A percentile compares a stretch with the other conserved stretches of the same genome.
These are phyloP conservation scores for Phytophthora tentaculata DNA, from an alignment of 352 stramenopile genomes.

Conservation along the genomic window DNA sequence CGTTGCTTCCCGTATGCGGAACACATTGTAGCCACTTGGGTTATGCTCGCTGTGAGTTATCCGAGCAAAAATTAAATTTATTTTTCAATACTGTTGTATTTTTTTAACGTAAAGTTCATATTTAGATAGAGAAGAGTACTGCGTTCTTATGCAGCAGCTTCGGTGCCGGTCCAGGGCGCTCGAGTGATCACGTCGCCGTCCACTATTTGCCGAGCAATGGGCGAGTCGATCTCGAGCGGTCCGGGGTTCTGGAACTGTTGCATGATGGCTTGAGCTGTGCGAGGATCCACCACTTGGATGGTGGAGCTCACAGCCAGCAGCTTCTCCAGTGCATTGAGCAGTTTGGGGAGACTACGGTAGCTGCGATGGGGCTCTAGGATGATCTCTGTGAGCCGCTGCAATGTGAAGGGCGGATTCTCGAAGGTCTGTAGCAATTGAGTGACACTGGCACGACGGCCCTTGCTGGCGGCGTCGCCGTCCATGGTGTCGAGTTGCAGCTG, in stretches of 20 bases:
- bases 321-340: constrained; percentile 87
- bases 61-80: constrained; percentile 33
- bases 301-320: constrained; percentile 75
- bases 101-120: no score
- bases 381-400: constrained; percentile 83
- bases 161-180: constrained; percentile 50
- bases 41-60: constrained; percentile 87
- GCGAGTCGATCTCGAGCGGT: constrained; percentile 33
- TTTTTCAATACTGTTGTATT: no score
- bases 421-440: constrained; percentile 69
- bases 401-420: constrained; percentile 79
- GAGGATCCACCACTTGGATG: constrained; percentile 67
- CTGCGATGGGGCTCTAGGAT: constrained; percentile 69
- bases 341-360: constrained; percentile 81
- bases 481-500: constrained; percentile 64
- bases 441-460: constrained; percentile 59
- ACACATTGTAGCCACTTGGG: constrained; percentile 68
- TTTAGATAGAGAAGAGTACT: constrained; percentile 16
- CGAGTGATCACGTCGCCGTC: constrained; percentile 47
- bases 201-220: constrained; percentile 22
- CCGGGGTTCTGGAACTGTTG: constrained; percentile 40
- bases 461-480: constrained; percentile 58
- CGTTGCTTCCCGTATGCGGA: constrained; percentile 85
- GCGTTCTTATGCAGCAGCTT: constrained; percentile 19
- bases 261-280: constrained; percentile 32